Base-by-base conservation (phyloP, 192 early-diverging fungal species). In the Pilaira anomala region DNA sequence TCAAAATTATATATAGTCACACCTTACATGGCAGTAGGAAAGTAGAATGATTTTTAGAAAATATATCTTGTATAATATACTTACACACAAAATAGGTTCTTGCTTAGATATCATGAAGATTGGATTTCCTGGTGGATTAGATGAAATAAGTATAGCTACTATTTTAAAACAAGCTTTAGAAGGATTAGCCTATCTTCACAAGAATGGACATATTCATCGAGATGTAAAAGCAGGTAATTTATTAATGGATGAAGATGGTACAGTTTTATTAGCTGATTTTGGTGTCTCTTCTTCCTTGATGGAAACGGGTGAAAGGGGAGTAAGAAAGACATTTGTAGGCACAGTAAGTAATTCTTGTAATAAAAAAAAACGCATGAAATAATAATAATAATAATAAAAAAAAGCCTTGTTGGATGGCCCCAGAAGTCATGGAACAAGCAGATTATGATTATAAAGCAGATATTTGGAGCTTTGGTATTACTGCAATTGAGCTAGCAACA, bases 381-480 rank as follows among this genome's bases (percentile, higher is more conserved):
- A 30, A 16, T n/a, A n/a, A n/a, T n/a, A n/a, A n/a, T n/a, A n/a
- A 50, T 24, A 24, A 18, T 24, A 18, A 52, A 52, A 48, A 42
- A 41, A 28, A 75, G 62, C 83, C 83, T 21, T 85, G 83, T 62
- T 85, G 80, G 80, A 83, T 88, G 84, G 83, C 86, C 25, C 84
- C 91, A 4, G 83, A 94, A 67, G 91, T 94, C 11, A 94, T 94
- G 93, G 88, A 94, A 58, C 93, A 94, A 64, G 82, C 83, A 9
- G 90, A 86, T 1, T 93, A 94, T 76, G 88, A 93, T 66, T 92
- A 85, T 71, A 92, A 92, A 63, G 93, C 91, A 2, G 93, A 94
- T 69, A 92, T 94, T 45, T 94, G 93, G 93, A 87, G 84, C 55
- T 93, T 94, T 79, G 93, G 93, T 26, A 94, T 94, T 42, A 94